Conservation (phyloP, 208 protist species). For the Phytomonas sp. region DNA sequence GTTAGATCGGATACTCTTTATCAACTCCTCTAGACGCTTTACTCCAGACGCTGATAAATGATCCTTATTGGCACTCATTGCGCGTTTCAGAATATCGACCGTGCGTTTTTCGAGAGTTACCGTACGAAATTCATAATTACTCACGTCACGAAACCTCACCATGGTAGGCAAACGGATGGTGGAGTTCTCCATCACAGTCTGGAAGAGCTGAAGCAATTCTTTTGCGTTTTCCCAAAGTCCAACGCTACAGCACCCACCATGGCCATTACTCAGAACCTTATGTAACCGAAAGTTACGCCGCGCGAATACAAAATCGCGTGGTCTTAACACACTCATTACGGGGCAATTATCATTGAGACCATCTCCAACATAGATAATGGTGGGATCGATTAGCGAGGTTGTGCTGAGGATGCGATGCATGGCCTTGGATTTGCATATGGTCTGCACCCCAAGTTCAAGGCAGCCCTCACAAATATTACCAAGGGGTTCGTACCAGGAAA, state of each 20-base stretch:
- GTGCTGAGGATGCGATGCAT: conserved; percentile 66
- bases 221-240: conserved; percentile 53
- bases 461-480: conserved; percentile 64
- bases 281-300: conserved; percentile 46
- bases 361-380: conserved; percentile 82
- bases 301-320: conserved; percentile 73
- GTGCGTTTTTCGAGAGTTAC: conserved; percentile 55
- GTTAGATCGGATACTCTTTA: conserved; percentile 29
- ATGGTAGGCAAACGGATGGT: conserved; percentile 63
- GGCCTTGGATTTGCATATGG: conserved; percentile 84
- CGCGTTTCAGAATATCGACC: conserved; percentile 41
- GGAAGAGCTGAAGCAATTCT: conserved; percentile 58
- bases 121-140: conserved; percentile 56
- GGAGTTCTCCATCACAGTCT: conserved; percentile 26
- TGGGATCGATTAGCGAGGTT: conserved; percentile 73
- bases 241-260: conserved; percentile 70
- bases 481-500: conserved; percentile 72
- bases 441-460: conserved; percentile 32
- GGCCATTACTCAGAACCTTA: conserved; percentile 20
- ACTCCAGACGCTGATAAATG: background rate
- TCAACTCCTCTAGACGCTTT: conserved; percentile 24
- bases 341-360: conserved; percentile 84
- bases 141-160: conserved; percentile 63
- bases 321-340: conserved; percentile 63
- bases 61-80: conserved; percentile 33